Evolutionary conservation across 208 protist genomes (phyloP).

Genomic region (Giardia duodenalis): DNA sequence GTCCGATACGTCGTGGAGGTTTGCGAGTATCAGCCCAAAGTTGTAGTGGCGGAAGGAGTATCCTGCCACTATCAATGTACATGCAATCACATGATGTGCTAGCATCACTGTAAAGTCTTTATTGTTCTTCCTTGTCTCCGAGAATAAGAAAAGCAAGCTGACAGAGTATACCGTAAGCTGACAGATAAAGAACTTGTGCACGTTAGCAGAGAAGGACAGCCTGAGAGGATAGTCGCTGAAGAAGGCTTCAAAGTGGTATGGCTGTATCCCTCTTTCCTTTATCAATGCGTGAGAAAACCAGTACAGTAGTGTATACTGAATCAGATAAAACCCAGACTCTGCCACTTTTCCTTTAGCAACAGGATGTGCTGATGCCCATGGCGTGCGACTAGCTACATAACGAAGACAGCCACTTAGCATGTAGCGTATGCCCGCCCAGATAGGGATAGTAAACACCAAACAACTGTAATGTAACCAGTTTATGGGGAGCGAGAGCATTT

Average conservation of each 20-base stretch:
- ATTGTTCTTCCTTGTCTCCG: background rate
- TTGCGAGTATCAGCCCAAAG: background rate
- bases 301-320: background rate
- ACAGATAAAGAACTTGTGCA: background rate
- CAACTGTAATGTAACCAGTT: background rate
- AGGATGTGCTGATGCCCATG: no score
- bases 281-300: background rate
- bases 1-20: constrained; percentile 25
- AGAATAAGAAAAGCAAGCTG: background rate
- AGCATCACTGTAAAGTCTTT: background rate
- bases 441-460: background rate
- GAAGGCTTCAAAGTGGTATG: background rate
- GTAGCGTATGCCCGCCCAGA: background rate
- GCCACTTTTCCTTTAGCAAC: background rate
- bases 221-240: background rate
- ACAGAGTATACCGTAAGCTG: background rate
- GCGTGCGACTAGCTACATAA: no score
- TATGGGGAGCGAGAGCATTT: background rate
- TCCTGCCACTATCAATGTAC: background rate
- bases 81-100: background rate
- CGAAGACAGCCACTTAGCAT: no score
- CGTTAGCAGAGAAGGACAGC: background rate
- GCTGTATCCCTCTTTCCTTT: background rate
- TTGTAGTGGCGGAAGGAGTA: background rate
- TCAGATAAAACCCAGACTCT: background rate